phyloP scores from a whole-genome alignment of 352 stramenopile genomes.

The Phytophthora sp. region DNA sequence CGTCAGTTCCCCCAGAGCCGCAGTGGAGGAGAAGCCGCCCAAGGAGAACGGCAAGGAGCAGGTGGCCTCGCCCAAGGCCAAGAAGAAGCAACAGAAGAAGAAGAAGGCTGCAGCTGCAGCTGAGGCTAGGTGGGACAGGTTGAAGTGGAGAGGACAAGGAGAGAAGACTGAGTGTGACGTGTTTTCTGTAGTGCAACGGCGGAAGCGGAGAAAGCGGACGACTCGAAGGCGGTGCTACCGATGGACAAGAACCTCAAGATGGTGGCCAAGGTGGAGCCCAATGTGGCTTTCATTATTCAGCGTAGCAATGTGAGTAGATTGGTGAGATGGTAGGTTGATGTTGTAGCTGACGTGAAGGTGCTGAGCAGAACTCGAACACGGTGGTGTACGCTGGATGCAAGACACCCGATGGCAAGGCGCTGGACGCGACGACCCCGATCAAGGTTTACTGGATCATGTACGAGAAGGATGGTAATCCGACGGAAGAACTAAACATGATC shows the following conservation, averaged over 20 bases:
- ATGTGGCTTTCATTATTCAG: slow-evolving; percentile 88
- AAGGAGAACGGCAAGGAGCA: slow-evolving; percentile 12
- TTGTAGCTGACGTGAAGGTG: not conserved
- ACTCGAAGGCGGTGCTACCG: slow-evolving; percentile 41
- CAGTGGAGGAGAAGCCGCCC: slow-evolving; percentile 18
- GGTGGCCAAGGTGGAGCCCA: slow-evolving; percentile 72
- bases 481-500: slow-evolving; percentile 87
- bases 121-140: slow-evolving; percentile 3
- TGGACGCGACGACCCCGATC: slow-evolving; percentile 69
- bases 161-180: not conserved
- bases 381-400: slow-evolving; percentile 77
- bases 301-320: slow-evolving; percentile 70
- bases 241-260: slow-evolving; percentile 75
- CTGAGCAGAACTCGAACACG: slow-evolving; percentile 90
- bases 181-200: slow-evolving; percentile 2
- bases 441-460: slow-evolving; percentile 90
- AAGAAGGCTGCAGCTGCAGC: slow-evolving; percentile 25
- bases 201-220: not conserved
- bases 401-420: slow-evolving; percentile 43
- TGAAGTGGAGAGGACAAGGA: not conserved
- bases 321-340: not conserved
- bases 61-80: slow-evolving; percentile 22
- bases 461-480: slow-evolving; percentile 69
- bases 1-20: slow-evolving; percentile 14
- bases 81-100: slow-evolving; percentile 47